phyloP scores from a whole-genome alignment of 148 eudicot genomes.

The Rhododendron henanense region DNA sequence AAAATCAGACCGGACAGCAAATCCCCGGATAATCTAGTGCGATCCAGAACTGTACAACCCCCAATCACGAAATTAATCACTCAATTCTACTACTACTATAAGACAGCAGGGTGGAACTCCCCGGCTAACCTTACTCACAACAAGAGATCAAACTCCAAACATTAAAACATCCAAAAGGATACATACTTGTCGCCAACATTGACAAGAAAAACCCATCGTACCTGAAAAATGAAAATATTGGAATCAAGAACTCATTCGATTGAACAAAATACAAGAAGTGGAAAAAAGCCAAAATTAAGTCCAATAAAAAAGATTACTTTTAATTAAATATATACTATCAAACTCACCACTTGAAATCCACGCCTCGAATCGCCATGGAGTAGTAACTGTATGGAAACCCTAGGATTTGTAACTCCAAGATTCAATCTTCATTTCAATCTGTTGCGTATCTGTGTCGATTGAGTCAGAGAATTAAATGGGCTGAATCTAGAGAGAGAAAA shows the following conservation, averaged over 20 bases:
- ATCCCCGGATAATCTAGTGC: background rate
- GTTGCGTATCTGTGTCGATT: background rate
- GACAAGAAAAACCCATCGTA: constrained; percentile 98
- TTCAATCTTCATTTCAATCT: background rate
- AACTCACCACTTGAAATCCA: constrained; percentile 81
- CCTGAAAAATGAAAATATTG: constrained; percentile 55
- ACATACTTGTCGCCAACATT: constrained; percentile 92
- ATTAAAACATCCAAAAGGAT: constrained; percentile 42
- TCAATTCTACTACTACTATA: constrained; percentile 5
- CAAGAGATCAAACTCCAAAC: background rate
- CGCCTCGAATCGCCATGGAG: constrained; percentile 57
- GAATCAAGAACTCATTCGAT: constrained; percentile 8
- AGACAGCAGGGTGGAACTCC: background rate
- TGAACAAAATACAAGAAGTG: background rate
- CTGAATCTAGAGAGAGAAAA: constrained; percentile 8
- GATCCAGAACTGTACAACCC: background rate
- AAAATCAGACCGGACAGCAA: background rate
- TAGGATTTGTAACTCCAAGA: constrained; percentile 1
- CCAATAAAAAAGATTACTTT: background rate
- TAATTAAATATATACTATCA: background rate
- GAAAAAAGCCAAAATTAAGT: background rate
- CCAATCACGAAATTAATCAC: background rate
- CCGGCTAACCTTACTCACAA: background rate
- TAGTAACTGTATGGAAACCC: constrained; percentile 1
- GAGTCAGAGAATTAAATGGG: background rate